Percentiles rank a stretch among this genome's conserved stretches.
Evolutionary conservation across 1,139 yeast genomes (phyloP).

Genomic region (Geotrichum bryndzae): DNA sequence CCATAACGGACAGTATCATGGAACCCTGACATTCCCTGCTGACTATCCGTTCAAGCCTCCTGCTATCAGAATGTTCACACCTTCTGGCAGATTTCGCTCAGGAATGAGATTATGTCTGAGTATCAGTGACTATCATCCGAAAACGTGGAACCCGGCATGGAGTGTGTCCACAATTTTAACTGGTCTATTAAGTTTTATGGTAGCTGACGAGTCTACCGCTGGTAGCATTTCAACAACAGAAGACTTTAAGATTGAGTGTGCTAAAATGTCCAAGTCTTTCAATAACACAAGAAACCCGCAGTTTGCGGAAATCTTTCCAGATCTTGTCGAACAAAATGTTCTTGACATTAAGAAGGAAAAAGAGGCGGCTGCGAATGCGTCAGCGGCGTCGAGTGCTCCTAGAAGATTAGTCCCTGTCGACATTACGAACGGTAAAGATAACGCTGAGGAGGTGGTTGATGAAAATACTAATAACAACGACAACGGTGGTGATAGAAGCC

Average conservation of each 20-base stretch:
- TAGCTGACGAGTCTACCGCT: constrained; percentile 27
- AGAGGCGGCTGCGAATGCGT: not conserved
- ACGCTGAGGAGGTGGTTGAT: not conserved
- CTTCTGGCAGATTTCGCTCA: constrained; percentile 65
- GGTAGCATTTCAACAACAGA: constrained; percentile 10
- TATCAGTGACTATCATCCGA: constrained; percentile 91
- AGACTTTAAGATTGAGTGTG: constrained; percentile 5
- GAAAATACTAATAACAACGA: not conserved
- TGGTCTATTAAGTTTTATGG: constrained; percentile 82
- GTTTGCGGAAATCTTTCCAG: constrained; percentile 13
- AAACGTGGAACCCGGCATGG: constrained; percentile 95
- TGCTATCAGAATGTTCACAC: constrained; percentile 81
- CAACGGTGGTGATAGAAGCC: not conserved
- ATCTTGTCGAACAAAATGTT: constrained; percentile 3
- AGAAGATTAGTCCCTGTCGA: constrained; percentile 5
- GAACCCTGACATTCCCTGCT: constrained; percentile 72
- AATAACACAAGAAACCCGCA: constrained; percentile 5
- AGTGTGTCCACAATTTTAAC: constrained; percentile 79
- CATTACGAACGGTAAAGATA: not conserved
- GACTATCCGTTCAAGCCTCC: constrained; percentile 95
- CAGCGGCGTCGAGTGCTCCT: not conserved
- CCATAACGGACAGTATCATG: constrained; percentile 84
- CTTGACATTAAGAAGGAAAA: not conserved
- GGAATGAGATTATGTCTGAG: constrained; percentile 77
- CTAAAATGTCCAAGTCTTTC: constrained; percentile 5